phyloP scores from a whole-genome alignment of 2,329 filamentous ascomycete species.

The Knoxdaviesia capensis region DNA sequence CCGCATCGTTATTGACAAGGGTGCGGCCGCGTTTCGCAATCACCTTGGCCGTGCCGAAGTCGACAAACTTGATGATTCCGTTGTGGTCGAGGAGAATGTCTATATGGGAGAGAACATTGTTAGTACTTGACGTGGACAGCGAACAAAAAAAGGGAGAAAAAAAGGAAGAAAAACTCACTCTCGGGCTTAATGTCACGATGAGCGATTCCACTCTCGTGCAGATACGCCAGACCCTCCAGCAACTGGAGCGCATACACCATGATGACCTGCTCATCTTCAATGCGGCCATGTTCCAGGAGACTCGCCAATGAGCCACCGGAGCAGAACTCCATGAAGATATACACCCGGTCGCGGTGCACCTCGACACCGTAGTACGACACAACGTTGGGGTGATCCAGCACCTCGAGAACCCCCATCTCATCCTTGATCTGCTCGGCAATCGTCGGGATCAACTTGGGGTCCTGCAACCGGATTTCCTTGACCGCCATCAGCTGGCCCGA shows the following conservation, averaged over 20 bases:
- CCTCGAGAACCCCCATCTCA: slow-evolving; percentile 90
- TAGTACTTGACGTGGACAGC: not conserved
- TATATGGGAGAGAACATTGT: slow-evolving; percentile 12
- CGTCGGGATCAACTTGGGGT: slow-evolving; percentile 85
- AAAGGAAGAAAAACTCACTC: slow-evolving; percentile 38
- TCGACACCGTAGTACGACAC: slow-evolving; percentile 97
- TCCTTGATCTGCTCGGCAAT: slow-evolving; percentile 89
- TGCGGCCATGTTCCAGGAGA: slow-evolving; percentile 82
- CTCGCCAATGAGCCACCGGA: slow-evolving; percentile 82
- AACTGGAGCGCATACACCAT: slow-evolving; percentile 93
- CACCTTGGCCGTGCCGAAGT: slow-evolving; percentile 93
- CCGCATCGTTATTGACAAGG: slow-evolving; percentile 31
- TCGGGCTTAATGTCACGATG: slow-evolving; percentile 98
- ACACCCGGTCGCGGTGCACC: slow-evolving; percentile 96
- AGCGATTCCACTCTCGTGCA: slow-evolving; percentile 80
- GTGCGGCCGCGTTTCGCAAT: slow-evolving; percentile 89
- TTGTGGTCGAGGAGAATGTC: slow-evolving; percentile 94
- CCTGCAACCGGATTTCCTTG: slow-evolving; percentile 93
- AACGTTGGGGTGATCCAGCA: slow-evolving; percentile 91
- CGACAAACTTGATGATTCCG: slow-evolving; percentile 96
- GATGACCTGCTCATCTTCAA: slow-evolving; percentile 93
- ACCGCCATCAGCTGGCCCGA: slow-evolving; percentile 94
- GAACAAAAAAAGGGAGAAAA: not conserved
- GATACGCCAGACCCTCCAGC: slow-evolving; percentile 79
- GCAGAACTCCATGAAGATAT: slow-evolving; percentile 99